A percentile compares a stretch with the other conserved stretches of the same genome.
These are phyloP conservation scores for Geotrichum fermentans DNA, from an alignment of 1,139 yeast genomes.

Conservation along the genomic window DNA sequence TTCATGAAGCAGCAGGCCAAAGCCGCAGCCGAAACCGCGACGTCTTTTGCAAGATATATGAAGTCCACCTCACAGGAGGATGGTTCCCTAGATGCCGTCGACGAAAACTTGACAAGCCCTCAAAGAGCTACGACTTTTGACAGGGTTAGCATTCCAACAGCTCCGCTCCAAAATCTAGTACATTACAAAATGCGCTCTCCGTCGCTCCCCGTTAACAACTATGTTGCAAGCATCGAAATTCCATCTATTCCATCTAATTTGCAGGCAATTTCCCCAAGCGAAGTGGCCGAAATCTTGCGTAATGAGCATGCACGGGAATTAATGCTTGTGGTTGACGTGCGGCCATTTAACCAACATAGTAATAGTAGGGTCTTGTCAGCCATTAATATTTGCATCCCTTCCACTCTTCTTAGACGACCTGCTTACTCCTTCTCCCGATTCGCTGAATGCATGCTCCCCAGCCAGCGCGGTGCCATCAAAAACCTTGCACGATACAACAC, in stretches of 20 bases:
- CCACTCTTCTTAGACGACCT: conserved; percentile 65
- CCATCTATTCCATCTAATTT: conserved; percentile 14
- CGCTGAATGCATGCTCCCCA: conserved; percentile 48
- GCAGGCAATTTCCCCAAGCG: conserved; percentile 2
- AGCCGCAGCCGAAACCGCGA: too few species aligned
- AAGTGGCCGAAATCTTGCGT: conserved; percentile 13
- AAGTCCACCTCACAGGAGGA: too few species aligned
- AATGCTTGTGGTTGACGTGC: conserved; percentile 50
- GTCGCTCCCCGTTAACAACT: conserved; percentile 22
- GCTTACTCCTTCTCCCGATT: conserved; percentile 55
- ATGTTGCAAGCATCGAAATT: neutral
- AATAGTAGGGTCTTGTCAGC: conserved; percentile 51
- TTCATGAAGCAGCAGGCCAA: too few species aligned
- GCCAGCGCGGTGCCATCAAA: conserved; percentile 36
- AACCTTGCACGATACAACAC: conserved; percentile 28
- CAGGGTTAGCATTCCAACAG: neutral
- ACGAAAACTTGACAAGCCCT: too few species aligned
- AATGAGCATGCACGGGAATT: neutral
- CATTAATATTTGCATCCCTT: conserved; percentile 67
- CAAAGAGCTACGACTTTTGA: too few species aligned
- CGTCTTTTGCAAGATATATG: too few species aligned
- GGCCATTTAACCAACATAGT: conserved; percentile 63
- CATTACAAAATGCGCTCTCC: conserved; percentile 21
- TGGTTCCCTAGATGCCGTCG: too few species aligned
- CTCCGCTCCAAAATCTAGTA: neutral